These are phyloP conservation scores for Dictyostelium capitatum DNA, from an alignment of 78 protist species.

Conservation along the genomic window DNA sequence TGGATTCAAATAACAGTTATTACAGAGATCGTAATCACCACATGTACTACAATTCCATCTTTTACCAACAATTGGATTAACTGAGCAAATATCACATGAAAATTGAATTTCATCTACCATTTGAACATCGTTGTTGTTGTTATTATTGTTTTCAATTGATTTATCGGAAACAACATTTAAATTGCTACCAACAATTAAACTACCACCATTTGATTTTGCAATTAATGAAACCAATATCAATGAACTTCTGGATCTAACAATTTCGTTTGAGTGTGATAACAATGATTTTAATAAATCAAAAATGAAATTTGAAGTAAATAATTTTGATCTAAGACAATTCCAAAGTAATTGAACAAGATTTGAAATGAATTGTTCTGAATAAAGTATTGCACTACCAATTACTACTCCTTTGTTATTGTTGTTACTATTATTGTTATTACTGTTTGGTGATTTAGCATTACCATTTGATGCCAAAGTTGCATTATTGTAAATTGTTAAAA, in stretches of 20 bases:
- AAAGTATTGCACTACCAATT: neutral
- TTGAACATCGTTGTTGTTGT: neutral
- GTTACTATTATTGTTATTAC: neutral
- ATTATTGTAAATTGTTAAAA: neutral
- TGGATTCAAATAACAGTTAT: conserved; percentile 35
- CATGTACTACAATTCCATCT: conserved; percentile 77
- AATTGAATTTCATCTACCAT: conserved; percentile 54
- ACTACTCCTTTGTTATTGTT: neutral
- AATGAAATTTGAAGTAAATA: neutral
- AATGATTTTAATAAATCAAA: conserved; percentile 20
- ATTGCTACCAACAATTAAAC: no score
- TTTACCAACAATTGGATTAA: conserved; percentile 17
- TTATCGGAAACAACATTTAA: neutral
- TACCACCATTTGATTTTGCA: neutral
- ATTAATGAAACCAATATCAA: conserved; percentile 8
- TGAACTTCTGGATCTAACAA: conserved; percentile 5
- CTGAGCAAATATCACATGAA: conserved; percentile 50
- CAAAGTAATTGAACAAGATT: conserved; percentile 45
- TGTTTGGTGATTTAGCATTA: neutral
- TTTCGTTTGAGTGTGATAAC: conserved; percentile 16
- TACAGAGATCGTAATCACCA: conserved; percentile 78
- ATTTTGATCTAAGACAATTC: conserved; percentile 19
- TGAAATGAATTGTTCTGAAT: conserved; percentile 25
- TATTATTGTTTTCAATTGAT: neutral
- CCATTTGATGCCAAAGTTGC: neutral